These are phyloP conservation scores for Talaromyces liani DNA, from an alignment of 495 filamentous ascomycete genomes.

Conservation along the genomic window DNA sequence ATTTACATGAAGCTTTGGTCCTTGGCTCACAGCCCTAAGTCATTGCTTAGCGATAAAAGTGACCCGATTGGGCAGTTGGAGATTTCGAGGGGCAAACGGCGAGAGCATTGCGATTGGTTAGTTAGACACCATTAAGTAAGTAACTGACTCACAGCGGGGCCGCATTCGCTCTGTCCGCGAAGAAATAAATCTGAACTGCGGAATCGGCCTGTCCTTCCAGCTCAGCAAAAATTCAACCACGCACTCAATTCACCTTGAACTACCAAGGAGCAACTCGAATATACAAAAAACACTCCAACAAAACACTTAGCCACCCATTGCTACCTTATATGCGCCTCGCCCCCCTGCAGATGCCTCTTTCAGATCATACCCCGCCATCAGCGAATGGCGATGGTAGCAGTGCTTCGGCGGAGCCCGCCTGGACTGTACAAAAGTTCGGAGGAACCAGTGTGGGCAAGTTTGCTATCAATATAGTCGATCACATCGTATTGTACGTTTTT, in stretches of 20 bases:
- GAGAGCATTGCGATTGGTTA: background rate
- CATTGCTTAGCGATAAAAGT: background rate
- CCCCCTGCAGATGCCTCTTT: background rate
- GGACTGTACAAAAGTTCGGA: constrained; percentile 84
- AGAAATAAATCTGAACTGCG: constrained; percentile 4
- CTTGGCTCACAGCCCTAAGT: background rate
- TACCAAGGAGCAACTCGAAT: background rate
- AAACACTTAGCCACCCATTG: background rate
- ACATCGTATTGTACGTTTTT: constrained; percentile 59
- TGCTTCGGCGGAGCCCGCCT: constrained; percentile 24
- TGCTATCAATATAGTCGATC: constrained; percentile 60
- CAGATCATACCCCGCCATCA: constrained; percentile 4
- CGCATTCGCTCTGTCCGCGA: background rate
- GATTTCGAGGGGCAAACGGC: background rate
- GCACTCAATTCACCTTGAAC: background rate
- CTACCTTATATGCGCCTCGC: background rate
- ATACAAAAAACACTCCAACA: background rate
- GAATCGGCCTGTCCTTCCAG: background rate
- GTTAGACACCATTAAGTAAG: background rate
- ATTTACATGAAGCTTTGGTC: background rate
- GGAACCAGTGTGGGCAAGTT: constrained; percentile 71
- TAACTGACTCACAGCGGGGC: background rate
- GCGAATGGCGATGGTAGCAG: constrained; percentile 1
- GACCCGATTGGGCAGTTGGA: background rate
- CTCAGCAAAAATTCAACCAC: background rate